These are phyloP conservation scores for Cryptosporidium viatorum DNA, from an alignment of 169 alveolate genomes.

Conservation along the genomic window DNA sequence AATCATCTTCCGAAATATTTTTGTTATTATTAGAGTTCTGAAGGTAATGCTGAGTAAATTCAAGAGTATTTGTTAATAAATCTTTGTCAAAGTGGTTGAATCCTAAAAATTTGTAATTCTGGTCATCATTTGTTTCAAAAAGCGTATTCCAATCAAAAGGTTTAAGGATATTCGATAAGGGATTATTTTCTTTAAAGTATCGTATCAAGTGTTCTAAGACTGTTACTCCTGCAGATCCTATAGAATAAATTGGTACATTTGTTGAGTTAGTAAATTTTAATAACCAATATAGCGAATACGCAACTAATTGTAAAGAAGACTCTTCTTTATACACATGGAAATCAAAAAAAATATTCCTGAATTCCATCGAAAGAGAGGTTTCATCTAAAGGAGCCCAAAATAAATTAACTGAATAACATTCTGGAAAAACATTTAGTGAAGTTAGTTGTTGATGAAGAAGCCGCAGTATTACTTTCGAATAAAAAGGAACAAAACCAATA, in stretches of 20 bases:
- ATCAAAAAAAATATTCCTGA: conserved; percentile 42
- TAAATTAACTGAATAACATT: conserved; percentile 54
- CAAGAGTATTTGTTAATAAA: conserved; percentile 24
- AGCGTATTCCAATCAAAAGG: conserved; percentile 60
- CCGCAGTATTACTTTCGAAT: conserved; percentile 27
- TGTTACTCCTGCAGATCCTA: conserved; percentile 64
- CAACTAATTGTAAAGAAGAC: conserved; percentile 62
- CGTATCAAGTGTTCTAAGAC: conserved; percentile 18
- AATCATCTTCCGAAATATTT: neutral
- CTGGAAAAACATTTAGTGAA: conserved; percentile 34
- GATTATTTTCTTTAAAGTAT: conserved; percentile 16
- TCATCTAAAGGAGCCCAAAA: conserved; percentile 72
- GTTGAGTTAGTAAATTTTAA: conserved; percentile 44
- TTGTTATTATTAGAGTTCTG: neutral
- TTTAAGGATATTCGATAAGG: neutral
- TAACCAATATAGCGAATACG: conserved; percentile 50
- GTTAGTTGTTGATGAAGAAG: conserved; percentile 39
- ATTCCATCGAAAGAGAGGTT: conserved; percentile 50
- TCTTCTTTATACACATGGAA: conserved; percentile 72
- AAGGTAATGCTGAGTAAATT: conserved; percentile 37
- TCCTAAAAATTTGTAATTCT: neutral
- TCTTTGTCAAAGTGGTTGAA: neutral
- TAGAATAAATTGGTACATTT: conserved; percentile 32
- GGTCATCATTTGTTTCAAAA: conserved; percentile 10
- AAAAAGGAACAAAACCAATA: conserved; percentile 72